Evolutionary conservation across 805 yeast genomes (phyloP), one percentile per base, ranked within the genome.

Genomic region (Yarrowia sp.): DNA sequence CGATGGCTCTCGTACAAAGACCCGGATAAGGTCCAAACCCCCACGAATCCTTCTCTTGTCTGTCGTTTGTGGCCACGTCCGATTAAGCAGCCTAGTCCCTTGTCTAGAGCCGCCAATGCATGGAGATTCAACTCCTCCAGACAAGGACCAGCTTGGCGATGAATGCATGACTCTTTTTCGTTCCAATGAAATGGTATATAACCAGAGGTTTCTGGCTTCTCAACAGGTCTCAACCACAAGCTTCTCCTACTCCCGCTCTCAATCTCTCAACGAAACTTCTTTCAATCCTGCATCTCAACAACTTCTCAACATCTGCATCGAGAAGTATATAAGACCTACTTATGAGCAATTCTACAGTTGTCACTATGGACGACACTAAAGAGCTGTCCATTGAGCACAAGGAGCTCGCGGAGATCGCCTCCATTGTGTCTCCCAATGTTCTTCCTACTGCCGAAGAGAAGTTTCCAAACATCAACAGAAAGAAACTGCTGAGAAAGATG

Each of bases 401-500:
- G 65, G 65, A 59, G 42, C 19, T 45, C 19, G 32, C 12, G 9
- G 65, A 59, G 19, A 26, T 59, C n/a, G 46, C 52, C 41, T 43
- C 65, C 35, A 35, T 59, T 14, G 35, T 19, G 1, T 35, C 42
- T 16, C 65, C 64, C 5, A 35, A 12, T 26, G 52, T 40, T 3
- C 38, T 45, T 1, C 55, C 41, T 16, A 14, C 69, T 0, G 63
- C 63, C 12, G 65, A 26, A 9, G 71, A 70, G 42, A 67, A 67
- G 55, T 70, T 69, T 36, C 72, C 72, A 0, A 52, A 67, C 42
- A 59, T 71, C 19, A 55, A 71, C 49, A 67, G 69, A 53, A 50
- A 61, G 42, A 70, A 69, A 38, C 69, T 73, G 38, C 67, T 75
- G 38, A 73, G 83, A 67, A 84, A 81, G 69, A 75, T 82, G 35